Conservation (phyloP, 768 basidiomycete genomes). For the Macrolepiota fuliginosa region DNA sequence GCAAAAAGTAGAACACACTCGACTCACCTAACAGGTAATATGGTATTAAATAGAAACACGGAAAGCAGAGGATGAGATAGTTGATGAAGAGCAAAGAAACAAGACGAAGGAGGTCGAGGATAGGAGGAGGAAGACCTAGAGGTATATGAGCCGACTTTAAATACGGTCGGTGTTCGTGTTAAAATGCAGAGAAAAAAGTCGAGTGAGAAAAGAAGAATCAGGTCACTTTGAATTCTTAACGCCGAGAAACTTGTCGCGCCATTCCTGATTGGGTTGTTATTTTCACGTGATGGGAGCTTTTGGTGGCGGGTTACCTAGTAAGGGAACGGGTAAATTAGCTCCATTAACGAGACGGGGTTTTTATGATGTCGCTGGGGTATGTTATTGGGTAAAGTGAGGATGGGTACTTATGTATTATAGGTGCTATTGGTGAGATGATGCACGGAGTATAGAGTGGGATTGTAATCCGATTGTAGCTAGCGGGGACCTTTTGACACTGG, state of each 20-base stretch:
- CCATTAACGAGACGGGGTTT: neutral
- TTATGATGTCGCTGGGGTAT: too few species aligned
- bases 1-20: neutral
- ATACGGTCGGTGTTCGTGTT: neutral
- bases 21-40: neutral
- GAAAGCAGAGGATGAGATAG: constrained; percentile 4
- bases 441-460: neutral
- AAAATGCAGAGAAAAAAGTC: neutral
- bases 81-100: constrained; percentile 4
- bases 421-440: neutral
- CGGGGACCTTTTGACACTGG: too few species aligned
- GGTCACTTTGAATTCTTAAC: constrained; percentile 22
- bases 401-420: neutral
- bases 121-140: constrained; percentile 10
- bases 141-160: constrained; percentile 10
- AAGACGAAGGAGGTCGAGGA: constrained; percentile 6
- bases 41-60: constrained; percentile 1
- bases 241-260: neutral
- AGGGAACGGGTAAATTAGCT: neutral
- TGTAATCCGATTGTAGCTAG: neutral
- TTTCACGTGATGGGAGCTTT: neutral
- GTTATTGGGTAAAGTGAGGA: neutral
- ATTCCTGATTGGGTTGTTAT: neutral
- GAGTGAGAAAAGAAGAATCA: constrained; percentile 13
- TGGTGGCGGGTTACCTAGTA: neutral